Conservation (phyloP, 2,329 filamentous ascomycete genomes). For the Thelonectria olida region DNA sequence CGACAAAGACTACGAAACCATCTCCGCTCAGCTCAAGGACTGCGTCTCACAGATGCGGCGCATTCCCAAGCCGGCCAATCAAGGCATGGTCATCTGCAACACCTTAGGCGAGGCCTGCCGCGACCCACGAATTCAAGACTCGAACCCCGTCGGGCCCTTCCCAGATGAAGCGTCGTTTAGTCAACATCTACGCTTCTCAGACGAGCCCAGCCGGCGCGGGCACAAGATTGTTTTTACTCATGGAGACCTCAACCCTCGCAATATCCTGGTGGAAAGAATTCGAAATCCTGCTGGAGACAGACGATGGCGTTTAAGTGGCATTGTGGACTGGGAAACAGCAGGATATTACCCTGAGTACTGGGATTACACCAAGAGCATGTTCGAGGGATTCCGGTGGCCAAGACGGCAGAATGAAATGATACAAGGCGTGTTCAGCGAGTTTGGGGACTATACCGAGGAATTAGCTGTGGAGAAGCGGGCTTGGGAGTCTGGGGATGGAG, state of each 20-base stretch:
- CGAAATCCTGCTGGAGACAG: neutral
- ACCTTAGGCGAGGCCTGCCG: neutral
- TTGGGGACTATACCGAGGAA: slow-evolving; percentile 2
- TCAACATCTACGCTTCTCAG: neutral
- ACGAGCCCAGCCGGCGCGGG: neutral
- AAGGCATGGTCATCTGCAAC: neutral
- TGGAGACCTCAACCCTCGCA: neutral
- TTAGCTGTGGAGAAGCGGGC: neutral
- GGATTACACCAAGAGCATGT: slow-evolving; percentile 8
- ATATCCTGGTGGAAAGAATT: neutral
- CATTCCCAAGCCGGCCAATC: neutral
- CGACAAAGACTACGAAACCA: neutral
- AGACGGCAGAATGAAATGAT: neutral
- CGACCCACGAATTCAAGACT: neutral
- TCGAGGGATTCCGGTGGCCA: slow-evolving; percentile 2
- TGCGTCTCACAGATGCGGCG: neutral
- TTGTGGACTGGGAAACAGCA: slow-evolving; percentile 5
- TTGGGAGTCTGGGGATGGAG: slow-evolving; percentile 1
- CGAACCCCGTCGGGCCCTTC: neutral
- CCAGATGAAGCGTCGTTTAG: neutral
- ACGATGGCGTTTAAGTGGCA: neutral
- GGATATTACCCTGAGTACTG: slow-evolving; percentile 12
- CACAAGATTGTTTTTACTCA: neutral
- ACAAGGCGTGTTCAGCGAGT: neutral
- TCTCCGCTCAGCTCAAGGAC: neutral